phyloP scores from a whole-genome alignment of 2,329 filamentous ascomycete species.

The Passalora sequoiae region DNA sequence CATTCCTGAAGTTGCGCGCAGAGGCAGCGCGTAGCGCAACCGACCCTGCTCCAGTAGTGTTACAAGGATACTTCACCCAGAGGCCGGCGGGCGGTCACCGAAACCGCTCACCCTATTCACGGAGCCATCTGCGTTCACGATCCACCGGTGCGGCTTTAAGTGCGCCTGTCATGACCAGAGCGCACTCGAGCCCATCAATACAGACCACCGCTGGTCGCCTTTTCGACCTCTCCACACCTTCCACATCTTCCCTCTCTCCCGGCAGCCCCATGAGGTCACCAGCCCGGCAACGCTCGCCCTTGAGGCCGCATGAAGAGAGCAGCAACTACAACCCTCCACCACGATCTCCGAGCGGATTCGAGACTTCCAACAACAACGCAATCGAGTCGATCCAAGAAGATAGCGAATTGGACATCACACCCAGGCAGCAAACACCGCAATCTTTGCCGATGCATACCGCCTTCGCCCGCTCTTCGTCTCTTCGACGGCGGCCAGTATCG shows the following conservation, averaged over 20 bases:
- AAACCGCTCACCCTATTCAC: conserved; percentile 46
- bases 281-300: conserved; percentile 40
- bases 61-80: conserved; percentile 29
- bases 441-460: conserved; percentile 19
- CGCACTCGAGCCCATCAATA: conserved; percentile 44
- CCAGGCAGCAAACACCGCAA: conserved; percentile 27
- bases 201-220: conserved; percentile 29
- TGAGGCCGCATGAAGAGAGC: conserved; percentile 25
- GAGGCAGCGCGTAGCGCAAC: conserved; percentile 32
- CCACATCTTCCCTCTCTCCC: conserved; percentile 31
- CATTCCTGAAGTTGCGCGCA: conserved; percentile 21
- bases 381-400: conserved; percentile 46
- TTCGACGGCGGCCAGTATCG: conserved; percentile 43
- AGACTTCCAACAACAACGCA: conserved; percentile 21
- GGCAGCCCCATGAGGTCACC: conserved; percentile 37
- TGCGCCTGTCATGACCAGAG: conserved; percentile 45
- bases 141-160: conserved; percentile 38
- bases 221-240: conserved; percentile 28
- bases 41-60: conserved; percentile 33
- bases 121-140: conserved; percentile 43
- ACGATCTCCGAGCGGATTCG: conserved; percentile 30
- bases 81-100: conserved; percentile 32
- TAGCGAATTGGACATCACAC: conserved; percentile 44
- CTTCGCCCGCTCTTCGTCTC: conserved; percentile 32
- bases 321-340: conserved; percentile 19